These are phyloP conservation scores for Vishniacozyma victoriae DNA, from an alignment of 768 basidiomycete genomes.

Conservation along the genomic window DNA sequence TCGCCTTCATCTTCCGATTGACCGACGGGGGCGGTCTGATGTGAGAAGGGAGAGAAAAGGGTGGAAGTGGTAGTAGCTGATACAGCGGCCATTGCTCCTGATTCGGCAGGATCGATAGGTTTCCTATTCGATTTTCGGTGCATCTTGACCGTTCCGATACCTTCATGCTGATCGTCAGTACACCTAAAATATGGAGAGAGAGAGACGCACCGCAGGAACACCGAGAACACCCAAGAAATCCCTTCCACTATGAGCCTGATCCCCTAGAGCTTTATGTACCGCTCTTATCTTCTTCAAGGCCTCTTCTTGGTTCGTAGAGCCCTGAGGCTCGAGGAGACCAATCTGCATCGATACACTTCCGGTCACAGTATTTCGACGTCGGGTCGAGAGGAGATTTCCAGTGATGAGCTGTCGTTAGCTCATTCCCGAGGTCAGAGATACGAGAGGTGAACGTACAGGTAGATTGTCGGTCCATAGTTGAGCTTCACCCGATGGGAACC, in stretches of 20 bases:
- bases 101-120: conserved; percentile 2
- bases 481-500: conserved; percentile 61
- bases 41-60: no score
- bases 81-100: no score
- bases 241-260: conserved; percentile 11
- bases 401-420: conserved; percentile 51
- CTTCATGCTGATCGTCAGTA: conserved; percentile 36
- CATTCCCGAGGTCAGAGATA: neutral
- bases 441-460: conserved; percentile 52
- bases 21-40: conserved; percentile 32
- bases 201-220: conserved; percentile 43
- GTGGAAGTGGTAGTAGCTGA: no score
- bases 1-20: conserved; percentile 53
- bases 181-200: neutral
- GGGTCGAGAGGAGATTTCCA: conserved; percentile 51
- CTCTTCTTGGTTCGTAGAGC: conserved; percentile 32
- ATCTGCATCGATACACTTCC: conserved; percentile 61
- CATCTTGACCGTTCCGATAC: conserved; percentile 46
- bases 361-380: conserved; percentile 52
- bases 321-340: conserved; percentile 52
- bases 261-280: conserved; percentile 21
- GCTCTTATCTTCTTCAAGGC: conserved; percentile 53
- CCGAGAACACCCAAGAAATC: conserved; percentile 27
- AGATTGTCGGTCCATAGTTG: conserved; percentile 57
- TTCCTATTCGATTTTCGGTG: conserved; percentile 4